These are phyloP conservation scores for Cladosporium sp. DNA, from an alignment of 2,329 filamentous ascomycete species.

Conservation along the genomic window DNA sequence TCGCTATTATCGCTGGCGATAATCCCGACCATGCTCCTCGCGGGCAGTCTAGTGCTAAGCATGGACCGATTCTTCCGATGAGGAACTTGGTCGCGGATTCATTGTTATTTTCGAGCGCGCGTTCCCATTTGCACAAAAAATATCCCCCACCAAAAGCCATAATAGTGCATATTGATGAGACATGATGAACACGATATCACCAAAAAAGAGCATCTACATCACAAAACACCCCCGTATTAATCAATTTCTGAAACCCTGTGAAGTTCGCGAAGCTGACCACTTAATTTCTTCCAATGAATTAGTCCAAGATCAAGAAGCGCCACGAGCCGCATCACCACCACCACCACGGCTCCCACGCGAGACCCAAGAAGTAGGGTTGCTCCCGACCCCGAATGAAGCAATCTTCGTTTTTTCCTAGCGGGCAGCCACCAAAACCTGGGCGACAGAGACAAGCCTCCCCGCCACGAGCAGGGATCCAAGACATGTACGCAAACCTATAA, in stretches of 20 bases:
- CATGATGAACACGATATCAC: slow-evolving; percentile 17
- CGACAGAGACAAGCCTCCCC: background rate
- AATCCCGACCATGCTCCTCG: slow-evolving; percentile 19
- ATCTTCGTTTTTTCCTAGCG: slow-evolving; percentile 6
- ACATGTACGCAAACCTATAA: background rate
- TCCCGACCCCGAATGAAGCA: slow-evolving; percentile 1
- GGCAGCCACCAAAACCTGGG: background rate
- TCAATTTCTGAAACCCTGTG: background rate
- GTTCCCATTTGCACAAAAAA: slow-evolving; percentile 13
- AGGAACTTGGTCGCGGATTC: slow-evolving; percentile 11
- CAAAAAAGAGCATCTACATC: slow-evolving; percentile 2
- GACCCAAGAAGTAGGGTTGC: background rate
- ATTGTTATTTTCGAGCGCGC: slow-evolving; percentile 19
- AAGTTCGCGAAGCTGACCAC: slow-evolving; percentile 4
- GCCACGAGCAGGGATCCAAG: slow-evolving; percentile 3
- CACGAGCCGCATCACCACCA: slow-evolving; percentile 13
- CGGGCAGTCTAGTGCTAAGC: slow-evolving; percentile 16
- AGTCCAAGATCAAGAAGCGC: slow-evolving; percentile 12
- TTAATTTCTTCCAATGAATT: background rate
- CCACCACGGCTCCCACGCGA: slow-evolving; percentile 17
- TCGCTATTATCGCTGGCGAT: slow-evolving; percentile 19
- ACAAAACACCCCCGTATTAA: background rate
- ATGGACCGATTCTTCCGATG: slow-evolving; percentile 18
- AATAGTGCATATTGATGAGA: slow-evolving; percentile 18
- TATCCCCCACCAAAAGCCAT: slow-evolving; percentile 1